phyloP scores from a whole-genome alignment of 805 yeast genomes.

The Dipodascus geniculatus region DNA sequence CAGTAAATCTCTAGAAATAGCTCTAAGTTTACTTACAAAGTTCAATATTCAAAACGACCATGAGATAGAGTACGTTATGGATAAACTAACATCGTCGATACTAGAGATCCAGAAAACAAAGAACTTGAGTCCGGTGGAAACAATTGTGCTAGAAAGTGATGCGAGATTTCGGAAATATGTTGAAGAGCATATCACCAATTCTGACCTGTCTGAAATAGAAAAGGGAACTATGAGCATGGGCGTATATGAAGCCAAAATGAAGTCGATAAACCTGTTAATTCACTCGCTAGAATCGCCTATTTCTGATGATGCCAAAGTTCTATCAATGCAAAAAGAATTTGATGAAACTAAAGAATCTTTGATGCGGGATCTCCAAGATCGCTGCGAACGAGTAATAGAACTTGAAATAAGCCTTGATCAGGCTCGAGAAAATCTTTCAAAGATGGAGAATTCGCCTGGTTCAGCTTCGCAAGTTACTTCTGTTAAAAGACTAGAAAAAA shows the following conservation, averaged over 20 bases:
- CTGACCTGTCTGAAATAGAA: not conserved
- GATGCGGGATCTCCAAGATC: slow-evolving; percentile 21
- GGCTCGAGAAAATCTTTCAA: slow-evolving; percentile 24
- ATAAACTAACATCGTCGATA: not conserved
- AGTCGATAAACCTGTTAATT: not conserved
- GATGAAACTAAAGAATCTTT: slow-evolving; percentile 18
- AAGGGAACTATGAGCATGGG: not conserved
- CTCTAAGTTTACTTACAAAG: slow-evolving; percentile 33
- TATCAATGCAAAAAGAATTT: slow-evolving; percentile 35
- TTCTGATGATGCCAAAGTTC: not conserved
- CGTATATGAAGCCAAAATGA: not conserved
- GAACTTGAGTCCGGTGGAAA: not conserved
- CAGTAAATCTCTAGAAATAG: slow-evolving; percentile 42
- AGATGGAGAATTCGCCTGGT: slow-evolving; percentile 28
- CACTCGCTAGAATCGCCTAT: not conserved
- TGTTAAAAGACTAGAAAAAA: slow-evolving; percentile 43
- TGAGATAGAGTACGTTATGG: not conserved
- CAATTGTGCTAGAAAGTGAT: not conserved
- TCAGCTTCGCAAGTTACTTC: slow-evolving; percentile 40
- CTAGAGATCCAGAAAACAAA: not conserved
- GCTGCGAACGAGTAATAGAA: slow-evolving; percentile 29
- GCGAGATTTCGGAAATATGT: not conserved
- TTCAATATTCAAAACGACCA: not conserved
- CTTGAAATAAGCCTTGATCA: slow-evolving; percentile 34
- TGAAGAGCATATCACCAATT: not conserved